Percentiles rank a stretch among this genome's conserved stretches.
phyloP scores from a whole-genome alignment of 441 rosid species.

The Flueggea neowawraea region DNA sequence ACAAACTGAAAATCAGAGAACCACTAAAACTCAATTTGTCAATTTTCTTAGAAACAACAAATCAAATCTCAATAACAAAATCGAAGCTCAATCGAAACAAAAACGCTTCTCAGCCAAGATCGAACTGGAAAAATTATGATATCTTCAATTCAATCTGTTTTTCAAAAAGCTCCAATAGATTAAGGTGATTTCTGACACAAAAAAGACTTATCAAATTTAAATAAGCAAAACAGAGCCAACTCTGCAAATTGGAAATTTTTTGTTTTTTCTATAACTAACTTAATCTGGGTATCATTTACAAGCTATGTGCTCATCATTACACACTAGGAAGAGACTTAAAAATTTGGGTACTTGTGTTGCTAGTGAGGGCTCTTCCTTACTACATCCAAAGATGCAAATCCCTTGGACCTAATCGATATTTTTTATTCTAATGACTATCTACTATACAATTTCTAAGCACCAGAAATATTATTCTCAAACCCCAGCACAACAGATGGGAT shows the following conservation, averaged over 20 bases:
- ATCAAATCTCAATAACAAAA: too few species aligned
- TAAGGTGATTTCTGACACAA: too few species aligned
- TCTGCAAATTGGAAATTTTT: slow-evolving; percentile 5
- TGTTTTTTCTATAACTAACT: slow-evolving; percentile 17
- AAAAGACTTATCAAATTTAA: too few species aligned
- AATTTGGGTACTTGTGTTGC: slow-evolving; percentile 15
- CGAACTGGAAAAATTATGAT: too few species aligned
- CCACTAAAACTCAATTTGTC: too few species aligned
- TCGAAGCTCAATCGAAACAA: too few species aligned
- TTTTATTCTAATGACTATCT: slow-evolving; percentile 15
- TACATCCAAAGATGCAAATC: slow-evolving; percentile 14
- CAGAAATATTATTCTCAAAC: slow-evolving; percentile 13
- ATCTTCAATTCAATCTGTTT: too few species aligned
- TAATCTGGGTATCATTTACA: slow-evolving; percentile 33
- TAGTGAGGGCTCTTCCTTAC: slow-evolving; percentile 17
- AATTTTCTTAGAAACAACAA: too few species aligned
- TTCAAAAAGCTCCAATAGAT: too few species aligned
- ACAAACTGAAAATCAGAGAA: too few species aligned
- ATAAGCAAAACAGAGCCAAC: too few species aligned
- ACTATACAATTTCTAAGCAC: slow-evolving; percentile 38
- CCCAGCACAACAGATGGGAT: slow-evolving; percentile 16
- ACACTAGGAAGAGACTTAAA: slow-evolving; percentile 11
- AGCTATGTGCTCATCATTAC: slow-evolving; percentile 25
- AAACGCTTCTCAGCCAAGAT: too few species aligned
- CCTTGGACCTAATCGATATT: slow-evolving; percentile 19